Conservation (phyloP, 768 basidiomycete genomes). For the Dioszegia hungarica region DNA sequence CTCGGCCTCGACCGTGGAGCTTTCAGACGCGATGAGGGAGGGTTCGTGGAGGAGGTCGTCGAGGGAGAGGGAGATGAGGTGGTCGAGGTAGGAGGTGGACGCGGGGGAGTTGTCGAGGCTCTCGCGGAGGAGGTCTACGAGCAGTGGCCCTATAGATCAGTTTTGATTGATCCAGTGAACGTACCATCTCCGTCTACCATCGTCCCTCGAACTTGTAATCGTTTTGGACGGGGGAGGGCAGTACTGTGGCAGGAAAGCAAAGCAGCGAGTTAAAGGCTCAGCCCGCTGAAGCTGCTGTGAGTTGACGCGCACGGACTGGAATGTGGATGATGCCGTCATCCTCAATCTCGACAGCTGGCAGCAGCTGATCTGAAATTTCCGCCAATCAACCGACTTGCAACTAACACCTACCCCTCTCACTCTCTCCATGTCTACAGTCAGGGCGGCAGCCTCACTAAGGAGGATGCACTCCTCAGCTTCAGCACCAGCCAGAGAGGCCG, state of each 20-base stretch:
- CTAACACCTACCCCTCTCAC: neutral
- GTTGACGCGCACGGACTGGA: no score
- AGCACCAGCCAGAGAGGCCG: neutral
- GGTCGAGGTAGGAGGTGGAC: slow-evolving; percentile 57
- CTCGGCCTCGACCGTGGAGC: slow-evolving; percentile 80
- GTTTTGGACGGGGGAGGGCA: no score
- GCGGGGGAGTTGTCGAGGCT: slow-evolving; percentile 15
- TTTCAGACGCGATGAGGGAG: slow-evolving; percentile 69
- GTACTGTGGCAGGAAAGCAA: no score
- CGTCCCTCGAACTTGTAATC: no score
- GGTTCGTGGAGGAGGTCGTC: slow-evolving; percentile 69
- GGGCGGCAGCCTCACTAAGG: neutral
- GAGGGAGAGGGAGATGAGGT: slow-evolving; percentile 64
- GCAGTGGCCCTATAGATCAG: slow-evolving; percentile 1
- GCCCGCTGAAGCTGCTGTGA: no score
- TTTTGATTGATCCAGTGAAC: neutral
- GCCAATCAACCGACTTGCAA: no score
- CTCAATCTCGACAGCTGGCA: no score
- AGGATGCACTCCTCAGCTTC: slow-evolving; percentile 5
- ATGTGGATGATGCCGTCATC: no score
- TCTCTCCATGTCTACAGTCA: neutral
- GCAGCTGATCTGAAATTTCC: no score
- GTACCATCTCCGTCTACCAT: neutral
- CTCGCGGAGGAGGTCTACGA: slow-evolving; percentile 22
- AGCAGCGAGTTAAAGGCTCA: no score